Conservation (phyloP, 75 land plant genomes). For the Pinus tabuliformis region DNA sequence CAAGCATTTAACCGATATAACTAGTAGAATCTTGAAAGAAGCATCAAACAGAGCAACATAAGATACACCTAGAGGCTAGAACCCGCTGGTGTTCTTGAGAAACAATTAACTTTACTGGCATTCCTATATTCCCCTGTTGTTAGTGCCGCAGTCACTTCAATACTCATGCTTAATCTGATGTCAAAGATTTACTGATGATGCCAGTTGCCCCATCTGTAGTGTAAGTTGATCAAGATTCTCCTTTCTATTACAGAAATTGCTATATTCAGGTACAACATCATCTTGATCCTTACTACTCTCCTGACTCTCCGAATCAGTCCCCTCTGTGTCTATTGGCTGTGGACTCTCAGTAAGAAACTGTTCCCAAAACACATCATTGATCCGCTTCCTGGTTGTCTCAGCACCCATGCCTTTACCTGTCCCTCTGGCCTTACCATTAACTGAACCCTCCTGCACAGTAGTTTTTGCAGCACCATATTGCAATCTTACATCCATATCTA, state of each 20-base stretch:
- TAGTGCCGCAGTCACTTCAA: neutral
- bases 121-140: neutral
- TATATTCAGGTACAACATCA: conserved; percentile 12
- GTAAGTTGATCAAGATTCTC: conserved; percentile 30
- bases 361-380: conserved; percentile 82
- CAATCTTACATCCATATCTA: neutral
- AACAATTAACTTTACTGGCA: too few relatives aligned
- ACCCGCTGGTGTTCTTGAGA: neutral
- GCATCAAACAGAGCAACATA: neutral
- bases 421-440: neutral
- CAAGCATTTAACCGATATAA: neutral
- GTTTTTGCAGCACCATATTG: neutral
- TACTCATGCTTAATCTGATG: neutral
- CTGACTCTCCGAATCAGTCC: conserved; percentile 43
- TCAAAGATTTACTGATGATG: conserved; percentile 1
- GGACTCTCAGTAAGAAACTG: conserved; percentile 73
- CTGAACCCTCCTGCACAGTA: neutral
- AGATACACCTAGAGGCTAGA: neutral
- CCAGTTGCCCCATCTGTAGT: conserved; percentile 15
- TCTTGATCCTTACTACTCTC: conserved; percentile 26
- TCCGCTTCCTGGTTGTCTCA: conserved; percentile 9
- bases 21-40: neutral
- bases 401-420: conserved; percentile 1
- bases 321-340: conserved; percentile 62
- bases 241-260: conserved; percentile 9